A percentile compares a stretch with the other conserved stretches of the same genome.
These are phyloP conservation scores for Chalaropsis thielavioides DNA, from an alignment of 2,329 filamentous ascomycete species.

Conservation along the genomic window DNA sequence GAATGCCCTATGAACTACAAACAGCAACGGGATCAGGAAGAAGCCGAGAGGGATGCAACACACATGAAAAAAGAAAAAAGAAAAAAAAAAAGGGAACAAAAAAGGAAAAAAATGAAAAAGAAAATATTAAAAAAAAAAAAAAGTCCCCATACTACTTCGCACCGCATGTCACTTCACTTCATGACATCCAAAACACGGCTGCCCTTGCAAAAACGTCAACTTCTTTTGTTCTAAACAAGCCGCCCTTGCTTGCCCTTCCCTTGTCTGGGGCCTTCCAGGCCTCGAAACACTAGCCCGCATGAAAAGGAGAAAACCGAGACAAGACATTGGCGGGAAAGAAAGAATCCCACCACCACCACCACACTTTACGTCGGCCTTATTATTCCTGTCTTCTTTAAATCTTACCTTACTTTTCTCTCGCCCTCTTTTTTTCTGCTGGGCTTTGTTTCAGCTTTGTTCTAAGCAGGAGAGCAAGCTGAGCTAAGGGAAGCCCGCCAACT, in stretches of 20 bases:
- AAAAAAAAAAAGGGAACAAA: too few relatives aligned
- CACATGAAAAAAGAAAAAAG: too few relatives aligned
- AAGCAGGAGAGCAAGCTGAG: not conserved
- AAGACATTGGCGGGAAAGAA: not conserved
- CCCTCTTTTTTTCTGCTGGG: not conserved
- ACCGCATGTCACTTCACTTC: too few relatives aligned
- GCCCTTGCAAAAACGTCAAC: not conserved
- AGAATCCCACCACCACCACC: too few relatives aligned
- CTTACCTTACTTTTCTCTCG: too few relatives aligned
- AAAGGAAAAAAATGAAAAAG: too few relatives aligned
- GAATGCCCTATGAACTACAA: not conserved
- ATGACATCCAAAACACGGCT: too few relatives aligned
- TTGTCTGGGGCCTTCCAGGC: not conserved
- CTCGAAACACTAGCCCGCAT: conserved; percentile 1
- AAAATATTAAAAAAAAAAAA: too few relatives aligned
- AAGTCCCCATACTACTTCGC: too few relatives aligned
- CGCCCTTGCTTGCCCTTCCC: not conserved
- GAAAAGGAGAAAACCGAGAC: not conserved
- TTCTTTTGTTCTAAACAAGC: not conserved
- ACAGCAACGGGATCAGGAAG: not conserved
- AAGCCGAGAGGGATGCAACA: not conserved
- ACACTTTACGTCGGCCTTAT: too few relatives aligned
- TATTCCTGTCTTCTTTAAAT: too few relatives aligned
- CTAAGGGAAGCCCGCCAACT: too few relatives aligned
- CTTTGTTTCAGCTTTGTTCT: not conserved